Percentiles rank a stretch among this genome's conserved stretches.
Conservation (phyloP, 345 rosid genomes). For the Eucalyptus pumila region DNA sequence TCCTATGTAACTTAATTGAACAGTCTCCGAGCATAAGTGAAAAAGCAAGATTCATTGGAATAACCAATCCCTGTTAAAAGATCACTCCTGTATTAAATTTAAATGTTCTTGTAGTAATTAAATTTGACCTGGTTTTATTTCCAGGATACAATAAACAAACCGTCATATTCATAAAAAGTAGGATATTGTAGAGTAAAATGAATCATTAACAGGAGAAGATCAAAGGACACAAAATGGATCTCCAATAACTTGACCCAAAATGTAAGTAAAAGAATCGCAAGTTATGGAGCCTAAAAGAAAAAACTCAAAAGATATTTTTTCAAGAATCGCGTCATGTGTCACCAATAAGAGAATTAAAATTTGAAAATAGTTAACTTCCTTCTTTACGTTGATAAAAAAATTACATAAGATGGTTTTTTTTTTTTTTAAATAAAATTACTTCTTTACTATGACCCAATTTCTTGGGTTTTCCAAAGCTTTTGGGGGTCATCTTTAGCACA, state of each 20-base stretch:
- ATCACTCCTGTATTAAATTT: not conserved
- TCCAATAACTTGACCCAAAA: not conserved
- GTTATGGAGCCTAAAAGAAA: not conserved
- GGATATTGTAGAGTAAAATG: no score
- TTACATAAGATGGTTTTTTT: not conserved
- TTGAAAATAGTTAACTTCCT: not conserved
- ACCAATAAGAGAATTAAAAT: no score
- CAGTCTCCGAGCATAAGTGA: not conserved
- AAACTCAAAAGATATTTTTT: not conserved
- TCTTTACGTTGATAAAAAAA: not conserved
- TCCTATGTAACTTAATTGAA: not conserved
- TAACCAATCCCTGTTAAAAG: not conserved
- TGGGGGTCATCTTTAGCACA: not conserved
- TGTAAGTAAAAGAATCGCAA: not conserved
- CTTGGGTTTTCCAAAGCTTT: not conserved
- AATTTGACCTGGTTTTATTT: not conserved
- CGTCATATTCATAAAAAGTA: not conserved
- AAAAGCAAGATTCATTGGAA: not conserved
- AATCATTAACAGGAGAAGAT: not conserved
- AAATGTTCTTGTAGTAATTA: not conserved
- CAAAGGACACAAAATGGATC: not conserved
- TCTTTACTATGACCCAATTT: not conserved
- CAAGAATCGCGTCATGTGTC: not conserved
- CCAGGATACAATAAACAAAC: not conserved
- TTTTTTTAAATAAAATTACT: not conserved